Conservation (phyloP, 441 rosid genomes). For the Syzygium malaccense region DNA sequence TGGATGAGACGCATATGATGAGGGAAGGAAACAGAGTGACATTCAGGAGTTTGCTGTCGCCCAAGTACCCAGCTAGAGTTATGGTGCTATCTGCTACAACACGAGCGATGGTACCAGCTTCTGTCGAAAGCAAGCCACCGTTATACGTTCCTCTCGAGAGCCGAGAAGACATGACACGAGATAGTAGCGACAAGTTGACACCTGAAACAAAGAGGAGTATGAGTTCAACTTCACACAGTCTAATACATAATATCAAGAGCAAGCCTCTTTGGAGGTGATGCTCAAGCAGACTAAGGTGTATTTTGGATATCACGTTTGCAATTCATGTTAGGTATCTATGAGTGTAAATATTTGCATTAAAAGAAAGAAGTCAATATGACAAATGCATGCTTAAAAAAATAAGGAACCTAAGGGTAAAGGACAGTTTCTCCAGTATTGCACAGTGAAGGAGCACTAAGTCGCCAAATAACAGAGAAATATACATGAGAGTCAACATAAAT, state of each 20-base stretch:
- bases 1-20: slow-evolving; percentile 61
- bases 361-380: neutral
- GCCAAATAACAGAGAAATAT: neutral
- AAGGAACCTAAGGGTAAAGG: neutral
- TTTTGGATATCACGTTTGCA: neutral
- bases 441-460: neutral
- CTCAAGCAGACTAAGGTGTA: neutral
- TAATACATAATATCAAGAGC: neutral
- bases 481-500: neutral
- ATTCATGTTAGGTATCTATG: neutral
- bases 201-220: slow-evolving; percentile 29
- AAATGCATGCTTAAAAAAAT: neutral
- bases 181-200: slow-evolving; percentile 84
- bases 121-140: slow-evolving; percentile 95
- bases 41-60: slow-evolving; percentile 61
- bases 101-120: slow-evolving; percentile 94
- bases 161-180: slow-evolving; percentile 96
- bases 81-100: slow-evolving; percentile 93
- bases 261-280: neutral
- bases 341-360: neutral
- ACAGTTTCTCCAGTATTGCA: neutral
- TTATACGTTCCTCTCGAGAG: slow-evolving; percentile 96
- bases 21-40: slow-evolving; percentile 84
- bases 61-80: slow-evolving; percentile 84
- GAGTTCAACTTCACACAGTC: neutral